Conservation (phyloP, 495 filamentous ascomycete species). For the Poronia punctata region DNA sequence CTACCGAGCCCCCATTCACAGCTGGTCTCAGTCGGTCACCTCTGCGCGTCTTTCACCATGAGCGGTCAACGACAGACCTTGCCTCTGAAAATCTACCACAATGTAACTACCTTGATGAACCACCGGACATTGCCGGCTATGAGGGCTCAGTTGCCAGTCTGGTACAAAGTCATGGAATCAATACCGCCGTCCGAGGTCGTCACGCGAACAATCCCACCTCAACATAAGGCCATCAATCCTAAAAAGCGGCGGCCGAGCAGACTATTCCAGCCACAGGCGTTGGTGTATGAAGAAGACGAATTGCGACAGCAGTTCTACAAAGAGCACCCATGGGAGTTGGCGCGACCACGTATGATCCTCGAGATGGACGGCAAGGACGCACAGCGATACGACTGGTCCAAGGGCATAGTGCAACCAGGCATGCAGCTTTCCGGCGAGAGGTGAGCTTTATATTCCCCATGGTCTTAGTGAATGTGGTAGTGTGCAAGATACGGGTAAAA, state of each 20-base stretch:
- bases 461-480: neutral
- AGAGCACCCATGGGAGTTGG: conserved; percentile 97
- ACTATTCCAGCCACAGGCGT: conserved; percentile 69
- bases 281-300: conserved; percentile 80
- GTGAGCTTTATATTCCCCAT: conserved; percentile 35
- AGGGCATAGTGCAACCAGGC: conserved; percentile 63
- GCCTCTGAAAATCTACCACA: conserved; percentile 21
- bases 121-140: conserved; percentile 19
- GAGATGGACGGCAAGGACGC: conserved; percentile 82
- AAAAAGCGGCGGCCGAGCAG: conserved; percentile 56
- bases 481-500: neutral
- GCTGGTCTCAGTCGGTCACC: neutral
- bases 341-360: conserved; percentile 74
- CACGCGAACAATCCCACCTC: conserved; percentile 58
- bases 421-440: conserved; percentile 80
- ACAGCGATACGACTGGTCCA: conserved; percentile 69
- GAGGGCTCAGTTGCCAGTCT: conserved; percentile 51
- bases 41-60: conserved; percentile 13
- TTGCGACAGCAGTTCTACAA: conserved; percentile 75
- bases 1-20: neutral
- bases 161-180: conserved; percentile 65
- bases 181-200: conserved; percentile 78
- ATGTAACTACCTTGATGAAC: conserved; percentile 16
- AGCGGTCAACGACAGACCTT: conserved; percentile 21
- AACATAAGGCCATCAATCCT: conserved; percentile 45